Evolutionary conservation across 345 rosid genomes (phyloP).

Genomic region (Schrenkiella parvula): DNA sequence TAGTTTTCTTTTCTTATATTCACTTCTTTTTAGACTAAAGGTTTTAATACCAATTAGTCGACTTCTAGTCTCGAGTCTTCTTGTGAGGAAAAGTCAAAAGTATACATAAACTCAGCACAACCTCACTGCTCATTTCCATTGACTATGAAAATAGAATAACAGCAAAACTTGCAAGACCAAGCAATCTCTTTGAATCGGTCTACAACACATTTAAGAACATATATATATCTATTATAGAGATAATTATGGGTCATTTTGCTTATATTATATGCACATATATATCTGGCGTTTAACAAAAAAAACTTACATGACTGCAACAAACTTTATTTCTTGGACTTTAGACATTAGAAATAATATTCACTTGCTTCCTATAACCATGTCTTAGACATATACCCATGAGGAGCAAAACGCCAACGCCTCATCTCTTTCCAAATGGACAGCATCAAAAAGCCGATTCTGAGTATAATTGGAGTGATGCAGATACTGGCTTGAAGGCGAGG

Average conservation of each 20-base stretch:
- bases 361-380: conserved; percentile 26
- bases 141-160: conserved; percentile 27
- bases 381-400: conserved; percentile 40
- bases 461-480: conserved; percentile 20
- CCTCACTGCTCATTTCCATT: conserved; percentile 6
- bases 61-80: conserved; percentile 11
- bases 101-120: not conserved
- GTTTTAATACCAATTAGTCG: conserved; percentile 5
- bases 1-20: not conserved
- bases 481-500: not conserved
- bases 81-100: conserved; percentile 15
- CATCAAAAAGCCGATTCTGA: conserved; percentile 8
- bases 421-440: conserved; percentile 18
- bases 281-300: not conserved
- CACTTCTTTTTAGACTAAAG: not conserved
- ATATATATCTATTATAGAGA: not conserved
- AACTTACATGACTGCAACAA: conserved; percentile 23
- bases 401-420: conserved; percentile 35
- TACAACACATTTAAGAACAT: conserved; percentile 17
- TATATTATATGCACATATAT: conserved; percentile 12
- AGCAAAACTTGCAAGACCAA: conserved; percentile 28
- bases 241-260: conserved; percentile 5
- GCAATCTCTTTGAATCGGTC: conserved; percentile 27
- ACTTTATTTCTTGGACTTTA: conserved; percentile 8
- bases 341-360: conserved; percentile 12